These are phyloP conservation scores for Kazachstania africana DNA, from an alignment of 805 yeast genomes.

Conservation along the genomic window DNA sequence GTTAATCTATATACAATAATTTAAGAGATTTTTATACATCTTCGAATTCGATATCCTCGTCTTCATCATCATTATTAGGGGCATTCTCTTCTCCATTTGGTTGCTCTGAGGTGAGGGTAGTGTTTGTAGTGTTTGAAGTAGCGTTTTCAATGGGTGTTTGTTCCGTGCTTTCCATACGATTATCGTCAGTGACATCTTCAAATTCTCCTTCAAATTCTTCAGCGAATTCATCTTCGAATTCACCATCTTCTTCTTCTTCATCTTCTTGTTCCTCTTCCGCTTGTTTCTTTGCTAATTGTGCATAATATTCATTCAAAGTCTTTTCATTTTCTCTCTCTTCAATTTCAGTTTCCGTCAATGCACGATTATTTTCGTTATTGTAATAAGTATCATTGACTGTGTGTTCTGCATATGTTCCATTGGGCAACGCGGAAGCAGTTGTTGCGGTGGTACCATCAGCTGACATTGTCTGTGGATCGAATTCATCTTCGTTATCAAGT, in stretches of 20 bases:
- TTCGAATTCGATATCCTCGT: constrained; percentile 27
- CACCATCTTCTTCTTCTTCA: constrained; percentile 35
- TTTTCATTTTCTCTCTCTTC: constrained; percentile 60
- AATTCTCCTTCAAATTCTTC: constrained; percentile 15
- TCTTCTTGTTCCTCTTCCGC: constrained; percentile 47
- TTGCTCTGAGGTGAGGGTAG: no score
- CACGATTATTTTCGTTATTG: constrained; percentile 7
- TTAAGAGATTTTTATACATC: constrained; percentile 17
- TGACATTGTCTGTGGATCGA: constrained; percentile 19
- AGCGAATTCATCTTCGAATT: constrained; percentile 37
- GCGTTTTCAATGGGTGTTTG: no score
- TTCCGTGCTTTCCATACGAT: no score
- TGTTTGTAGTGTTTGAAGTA: no score
- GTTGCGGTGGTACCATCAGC: constrained; percentile 12
- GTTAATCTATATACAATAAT: not conserved
- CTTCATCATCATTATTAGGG: constrained; percentile 21
- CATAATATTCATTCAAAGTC: constrained; percentile 64
- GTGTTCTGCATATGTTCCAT: not conserved
- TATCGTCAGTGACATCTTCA: constrained; percentile 11
- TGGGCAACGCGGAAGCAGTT: constrained; percentile 3
- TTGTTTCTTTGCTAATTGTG: constrained; percentile 60
- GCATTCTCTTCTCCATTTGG: constrained; percentile 1
- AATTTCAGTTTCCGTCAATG: constrained; percentile 27
- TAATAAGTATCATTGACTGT: not conserved
- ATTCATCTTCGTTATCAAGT: constrained; percentile 39